Percentiles rank a stretch among this genome's conserved stretches.
Evolutionary conservation across 345 rosid genomes (phyloP).

Genomic region (Garcia nutans): DNA sequence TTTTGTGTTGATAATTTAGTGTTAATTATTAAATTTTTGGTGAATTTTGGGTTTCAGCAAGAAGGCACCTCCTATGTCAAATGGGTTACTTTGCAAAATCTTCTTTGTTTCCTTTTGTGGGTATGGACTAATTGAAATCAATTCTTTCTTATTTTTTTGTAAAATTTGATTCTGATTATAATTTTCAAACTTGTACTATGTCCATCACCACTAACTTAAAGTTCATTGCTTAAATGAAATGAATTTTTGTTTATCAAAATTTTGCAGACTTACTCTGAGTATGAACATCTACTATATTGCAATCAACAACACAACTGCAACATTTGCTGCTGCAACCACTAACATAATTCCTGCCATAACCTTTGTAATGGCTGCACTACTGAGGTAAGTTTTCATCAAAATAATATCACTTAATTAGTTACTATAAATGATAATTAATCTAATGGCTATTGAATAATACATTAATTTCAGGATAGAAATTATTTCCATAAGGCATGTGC

Average conservation of each 20-base stretch:
- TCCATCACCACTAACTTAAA: too few species aligned
- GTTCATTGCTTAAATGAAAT: too few species aligned
- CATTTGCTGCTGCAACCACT: conserved; percentile 83
- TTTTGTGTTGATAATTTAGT: too few species aligned
- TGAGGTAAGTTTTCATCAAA: conserved; percentile 41
- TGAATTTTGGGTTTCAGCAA: conserved; percentile 34
- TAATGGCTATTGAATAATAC: neutral
- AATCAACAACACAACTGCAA: conserved; percentile 68
- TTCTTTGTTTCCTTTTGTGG: conserved; percentile 52
- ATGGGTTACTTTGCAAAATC: conserved; percentile 42
- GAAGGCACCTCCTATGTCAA: conserved; percentile 43
- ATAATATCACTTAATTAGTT: too few species aligned
- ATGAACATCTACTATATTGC: conserved; percentile 68
- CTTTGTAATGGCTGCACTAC: conserved; percentile 53
- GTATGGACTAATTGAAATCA: conserved; percentile 26
- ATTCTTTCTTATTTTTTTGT: too few species aligned
- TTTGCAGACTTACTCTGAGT: conserved; percentile 62
- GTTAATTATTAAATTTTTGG: neutral
- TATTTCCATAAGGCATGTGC: conserved; percentile 25
- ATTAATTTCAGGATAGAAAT: conserved; percentile 42
- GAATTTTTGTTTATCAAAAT: neutral
- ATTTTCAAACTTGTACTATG: too few species aligned
- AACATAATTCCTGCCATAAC: conserved; percentile 80
- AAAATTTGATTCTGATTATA: neutral
- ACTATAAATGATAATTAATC: too few species aligned